Conservation (phyloP, 1,139 yeast species). For the Yamadazyma songkhlaensis region DNA sequence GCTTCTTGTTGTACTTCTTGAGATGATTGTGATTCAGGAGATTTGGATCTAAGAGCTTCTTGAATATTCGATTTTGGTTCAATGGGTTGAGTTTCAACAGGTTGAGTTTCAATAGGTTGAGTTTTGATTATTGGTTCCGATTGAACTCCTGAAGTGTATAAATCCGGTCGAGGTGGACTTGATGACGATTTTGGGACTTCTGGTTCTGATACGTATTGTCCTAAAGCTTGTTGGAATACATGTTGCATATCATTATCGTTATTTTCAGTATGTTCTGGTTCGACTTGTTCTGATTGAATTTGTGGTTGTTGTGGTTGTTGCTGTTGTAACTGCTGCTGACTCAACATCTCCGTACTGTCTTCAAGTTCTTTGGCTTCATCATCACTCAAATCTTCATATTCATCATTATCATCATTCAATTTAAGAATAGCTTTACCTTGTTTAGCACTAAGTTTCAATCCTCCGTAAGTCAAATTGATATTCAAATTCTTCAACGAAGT, state of each 20-base stretch:
- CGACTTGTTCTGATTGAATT: too few relatives aligned
- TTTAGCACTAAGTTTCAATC: slow-evolving; percentile 38
- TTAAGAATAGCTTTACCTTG: slow-evolving; percentile 42
- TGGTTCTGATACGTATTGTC: slow-evolving; percentile 8
- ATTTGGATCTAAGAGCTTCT: slow-evolving; percentile 1
- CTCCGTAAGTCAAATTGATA: slow-evolving; percentile 14
- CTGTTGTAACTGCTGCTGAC: neutral
- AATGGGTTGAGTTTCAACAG: neutral
- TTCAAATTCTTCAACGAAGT: slow-evolving; percentile 34
- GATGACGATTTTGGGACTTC: neutral
- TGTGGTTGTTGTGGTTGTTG: neutral
- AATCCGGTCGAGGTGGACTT: neutral
- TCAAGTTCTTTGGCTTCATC: slow-evolving; percentile 6
- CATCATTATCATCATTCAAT: slow-evolving; percentile 36
- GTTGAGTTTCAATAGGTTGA: neutral
- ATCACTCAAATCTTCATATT: slow-evolving; percentile 28
- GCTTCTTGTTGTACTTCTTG: neutral
- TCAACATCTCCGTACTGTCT: neutral
- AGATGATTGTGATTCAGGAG: slow-evolving; percentile 1
- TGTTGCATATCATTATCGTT: slow-evolving; percentile 10
- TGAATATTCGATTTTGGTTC: neutral
- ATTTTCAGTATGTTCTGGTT: too few relatives aligned
- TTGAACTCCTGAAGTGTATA: neutral
- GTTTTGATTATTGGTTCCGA: neutral
- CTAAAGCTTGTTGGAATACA: slow-evolving; percentile 16